Evolutionary conservation across 1,139 yeast species (phyloP), one percentile per base, ranked within the genome.

Genomic region (Geotrichum restrictum): DNA sequence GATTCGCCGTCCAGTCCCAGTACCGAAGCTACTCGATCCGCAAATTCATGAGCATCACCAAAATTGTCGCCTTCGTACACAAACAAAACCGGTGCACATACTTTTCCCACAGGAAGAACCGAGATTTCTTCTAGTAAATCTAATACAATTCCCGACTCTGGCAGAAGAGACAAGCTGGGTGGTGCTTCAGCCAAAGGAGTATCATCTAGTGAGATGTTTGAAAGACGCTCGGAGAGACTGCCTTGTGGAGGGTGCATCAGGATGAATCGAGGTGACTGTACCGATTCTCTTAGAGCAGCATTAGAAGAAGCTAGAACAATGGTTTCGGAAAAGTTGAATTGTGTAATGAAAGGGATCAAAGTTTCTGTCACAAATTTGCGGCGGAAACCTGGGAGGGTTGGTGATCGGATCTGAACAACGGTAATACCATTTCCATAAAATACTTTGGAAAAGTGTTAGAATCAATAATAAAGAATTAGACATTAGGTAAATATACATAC

Each of bases 1-100:
- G 34, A 46, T 5, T 38, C 43, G 11, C 40, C 18, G 57, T 58
- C 36, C 48, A 76, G 47, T 0, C 67, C 64, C 14, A 77, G 64
- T 38, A 65, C 67, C 33, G 64, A 64, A 32, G 65, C 66, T 39
- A 74, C 65, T 43, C 69, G 67, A 6, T 61, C 60, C 3, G 88
- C 85, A 57, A 86, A 70, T 11, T 69, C 63, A 52, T 74, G 75
- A 0, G 95, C 95, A 65, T 89, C 97, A 24, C 71, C 67, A 46
- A 83, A 79, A 66, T 91, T 91, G 67, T 89, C 97, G 31, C 98
- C 97, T 66, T 91, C 97, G 64, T 87, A 88, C 1, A 84, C 94
- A 64, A 76, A 83, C 18, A 80, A 73, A 18, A 67, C 65, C 1
- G 69, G 50, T 3, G 64, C 57, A 45, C 62, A 56, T 3, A 53